Percentiles rank a stretch among this genome's conserved stretches.
Conservation (phyloP, 495 filamentous ascomycete genomes). For the Podospora pseudocomata region DNA sequence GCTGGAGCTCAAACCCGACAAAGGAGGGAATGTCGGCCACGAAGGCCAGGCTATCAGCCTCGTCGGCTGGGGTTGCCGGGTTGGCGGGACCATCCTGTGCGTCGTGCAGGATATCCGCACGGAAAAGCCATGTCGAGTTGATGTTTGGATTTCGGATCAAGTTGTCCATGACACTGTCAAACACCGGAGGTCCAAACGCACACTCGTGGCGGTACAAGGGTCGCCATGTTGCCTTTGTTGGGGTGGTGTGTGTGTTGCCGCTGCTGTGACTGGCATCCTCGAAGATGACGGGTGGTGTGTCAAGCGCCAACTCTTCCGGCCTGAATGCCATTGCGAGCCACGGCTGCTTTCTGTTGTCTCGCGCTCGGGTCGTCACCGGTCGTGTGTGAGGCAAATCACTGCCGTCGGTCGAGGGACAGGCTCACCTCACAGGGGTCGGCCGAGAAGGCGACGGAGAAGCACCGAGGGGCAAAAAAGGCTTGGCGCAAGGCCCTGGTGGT, state of each 20-base stretch:
- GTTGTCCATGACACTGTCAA: constrained; percentile 63
- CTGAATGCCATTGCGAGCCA: constrained; percentile 22
- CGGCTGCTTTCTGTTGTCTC: neutral
- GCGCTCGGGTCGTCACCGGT: neutral
- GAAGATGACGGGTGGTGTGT: constrained; percentile 27
- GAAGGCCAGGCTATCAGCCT: neutral
- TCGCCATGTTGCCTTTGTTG: constrained; percentile 38
- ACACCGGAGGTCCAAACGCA: constrained; percentile 56
- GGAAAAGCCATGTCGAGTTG: constrained; percentile 76
- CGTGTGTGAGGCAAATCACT: neutral
- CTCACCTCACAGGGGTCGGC: no score
- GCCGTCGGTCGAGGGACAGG: neutral
- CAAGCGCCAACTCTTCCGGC: constrained; percentile 34
- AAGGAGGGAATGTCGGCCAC: constrained; percentile 19
- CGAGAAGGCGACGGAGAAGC: neutral
- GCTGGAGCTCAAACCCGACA: constrained; percentile 25
- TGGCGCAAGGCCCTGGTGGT: neutral
- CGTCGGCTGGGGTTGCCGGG: neutral
- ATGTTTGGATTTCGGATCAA: constrained; percentile 82
- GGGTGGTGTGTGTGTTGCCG: constrained; percentile 12
- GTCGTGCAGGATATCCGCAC: constrained; percentile 75
- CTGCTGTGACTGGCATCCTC: constrained; percentile 11
- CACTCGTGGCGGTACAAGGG: constrained; percentile 52
- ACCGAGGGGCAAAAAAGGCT: neutral
- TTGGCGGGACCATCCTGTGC: constrained; percentile 25